phyloP scores from a whole-genome alignment of 1,284 basidiomycete species.

The Psilocybe mexicana region DNA sequence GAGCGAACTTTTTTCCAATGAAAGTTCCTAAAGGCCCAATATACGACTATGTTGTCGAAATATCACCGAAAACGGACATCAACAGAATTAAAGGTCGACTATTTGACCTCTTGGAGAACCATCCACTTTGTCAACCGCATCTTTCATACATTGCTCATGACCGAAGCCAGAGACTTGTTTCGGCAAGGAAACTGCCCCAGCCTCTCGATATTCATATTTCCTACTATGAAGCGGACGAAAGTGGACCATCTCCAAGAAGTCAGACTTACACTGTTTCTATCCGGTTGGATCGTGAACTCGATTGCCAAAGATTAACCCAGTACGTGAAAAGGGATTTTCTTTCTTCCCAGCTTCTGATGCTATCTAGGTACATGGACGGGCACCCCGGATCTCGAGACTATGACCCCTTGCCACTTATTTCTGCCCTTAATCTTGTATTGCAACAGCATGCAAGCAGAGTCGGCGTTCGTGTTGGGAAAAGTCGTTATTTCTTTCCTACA shows the following conservation, averaged over 20 bases:
- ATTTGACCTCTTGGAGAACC: slow-evolving; percentile 58
- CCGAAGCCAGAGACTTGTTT: slow-evolving; percentile 54
- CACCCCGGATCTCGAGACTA: slow-evolving; percentile 39
- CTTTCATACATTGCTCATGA: slow-evolving; percentile 62
- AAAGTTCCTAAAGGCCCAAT: slow-evolving; percentile 47
- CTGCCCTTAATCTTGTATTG: slow-evolving; percentile 66
- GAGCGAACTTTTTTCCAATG: slow-evolving; percentile 71
- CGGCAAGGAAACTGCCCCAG: slow-evolving; percentile 54
- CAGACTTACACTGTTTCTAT: slow-evolving; percentile 56
- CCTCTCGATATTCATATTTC: slow-evolving; percentile 50
- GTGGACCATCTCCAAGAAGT: slow-evolving; percentile 39
- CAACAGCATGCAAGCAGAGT: slow-evolving; percentile 54
- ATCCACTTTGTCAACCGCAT: slow-evolving; percentile 41
- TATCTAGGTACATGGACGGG: slow-evolving; percentile 53
- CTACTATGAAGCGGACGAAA: slow-evolving; percentile 58
- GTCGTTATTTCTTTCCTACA: slow-evolving; percentile 59
- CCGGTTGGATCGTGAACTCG: slow-evolving; percentile 45
- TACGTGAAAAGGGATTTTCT: slow-evolving; percentile 34
- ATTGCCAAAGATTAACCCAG: slow-evolving; percentile 45
- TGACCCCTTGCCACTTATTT: slow-evolving; percentile 54
- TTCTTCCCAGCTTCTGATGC: slow-evolving; percentile 1
- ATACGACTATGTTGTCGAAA: slow-evolving; percentile 62
- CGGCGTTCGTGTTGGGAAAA: slow-evolving; percentile 61
- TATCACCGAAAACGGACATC: slow-evolving; percentile 51
- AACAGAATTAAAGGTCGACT: slow-evolving; percentile 52